Base-by-base conservation (phyloP, 75 land plant genomes). In the Pinus tabuliformis region DNA sequence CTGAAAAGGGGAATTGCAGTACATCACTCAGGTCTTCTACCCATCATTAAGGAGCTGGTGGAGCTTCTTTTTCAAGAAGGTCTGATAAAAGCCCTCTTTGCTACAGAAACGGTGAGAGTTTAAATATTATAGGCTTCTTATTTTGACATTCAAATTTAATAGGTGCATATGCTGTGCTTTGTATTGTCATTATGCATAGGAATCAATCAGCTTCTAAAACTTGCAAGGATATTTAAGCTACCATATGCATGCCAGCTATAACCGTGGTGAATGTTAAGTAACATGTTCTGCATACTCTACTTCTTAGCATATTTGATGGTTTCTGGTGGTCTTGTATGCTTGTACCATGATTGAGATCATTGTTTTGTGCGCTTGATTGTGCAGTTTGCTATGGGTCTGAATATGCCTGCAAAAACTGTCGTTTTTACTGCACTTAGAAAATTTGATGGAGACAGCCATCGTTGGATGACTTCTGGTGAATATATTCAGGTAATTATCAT, bases 341-440 rank as follows among this genome's bases (percentile, higher is more conserved):
- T 9, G 11, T 42, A 20, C 9, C 16, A 68, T 39, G 72, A 68
- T 68, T 68, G 54, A 3, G 54, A 68, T 68, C 42, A n/a, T 68
- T 68, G 13, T 45, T 68, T 68, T 68, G 22, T 68, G 72, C 7
- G 17, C n/a, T 28, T 26, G 56, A 60, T 78, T 20, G 62, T 12
- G 26, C 77, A 88, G 89, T 88, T 88, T 86, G 89, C 89, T 37
- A 85, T 88, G 89, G 89, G 89, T 8, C 77, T 88, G 58, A 88
- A 88, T 82, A 88, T 88, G 89, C 89, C 89, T 56, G 89, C 89
- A 18, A 88, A 80, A 59, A 88, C 89, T 59, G 89, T 88, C 59
- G 89, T 88, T 21, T 88, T 88, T 70, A 88, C 89, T 61, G 66
- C 84, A 58, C 80, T 88, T 9, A 89, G 84, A 58, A 88, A 88